Conservation (phyloP, 1,284 basidiomycete genomes). For the Melanopsichium pennsylvanicum region DNA sequence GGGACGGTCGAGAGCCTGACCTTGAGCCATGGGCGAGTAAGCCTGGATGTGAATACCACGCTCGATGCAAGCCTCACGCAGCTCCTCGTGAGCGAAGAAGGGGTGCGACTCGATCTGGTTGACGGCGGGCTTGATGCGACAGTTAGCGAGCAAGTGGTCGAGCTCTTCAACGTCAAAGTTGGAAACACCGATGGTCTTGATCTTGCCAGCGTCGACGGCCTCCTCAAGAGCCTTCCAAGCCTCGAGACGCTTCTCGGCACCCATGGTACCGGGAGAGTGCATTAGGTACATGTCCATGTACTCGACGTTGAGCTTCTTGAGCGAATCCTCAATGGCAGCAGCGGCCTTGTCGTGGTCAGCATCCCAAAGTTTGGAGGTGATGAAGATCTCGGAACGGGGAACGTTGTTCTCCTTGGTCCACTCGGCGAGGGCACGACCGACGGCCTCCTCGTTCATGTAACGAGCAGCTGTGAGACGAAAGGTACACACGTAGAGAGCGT, state of each 20-base stretch:
- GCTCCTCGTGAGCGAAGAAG: conserved; percentile 64
- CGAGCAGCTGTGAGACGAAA: conserved; percentile 43
- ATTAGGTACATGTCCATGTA: conserved; percentile 65
- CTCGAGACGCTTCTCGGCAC: conserved; percentile 55
- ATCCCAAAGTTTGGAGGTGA: conserved; percentile 66
- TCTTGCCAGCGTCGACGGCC: conserved; percentile 63
- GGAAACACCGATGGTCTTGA: conserved; percentile 64
- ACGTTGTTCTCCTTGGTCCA: conserved; percentile 58
- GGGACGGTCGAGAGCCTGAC: conserved; percentile 59
- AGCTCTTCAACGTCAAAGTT: conserved; percentile 65
- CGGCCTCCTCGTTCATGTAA: conserved; percentile 65
- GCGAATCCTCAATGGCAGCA: conserved; percentile 63
- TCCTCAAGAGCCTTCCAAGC: conserved; percentile 64
- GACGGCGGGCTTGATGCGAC: conserved; percentile 63
- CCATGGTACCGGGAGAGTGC: conserved; percentile 63
- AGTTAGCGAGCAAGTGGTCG: conserved; percentile 60
- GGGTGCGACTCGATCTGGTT: conserved; percentile 66
- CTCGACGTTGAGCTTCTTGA: conserved; percentile 62
- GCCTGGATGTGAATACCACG: conserved; percentile 64
- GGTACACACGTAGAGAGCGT: too few species aligned
- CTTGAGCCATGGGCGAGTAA: conserved; percentile 65
- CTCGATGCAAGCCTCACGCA: conserved; percentile 58
- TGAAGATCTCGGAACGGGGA: conserved; percentile 64
- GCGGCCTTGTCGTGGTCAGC: conserved; percentile 62
- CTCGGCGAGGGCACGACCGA: conserved; percentile 63